Conservation (phyloP, 2,329 filamentous ascomycete genomes). For the Apiospora hydei region DNA sequence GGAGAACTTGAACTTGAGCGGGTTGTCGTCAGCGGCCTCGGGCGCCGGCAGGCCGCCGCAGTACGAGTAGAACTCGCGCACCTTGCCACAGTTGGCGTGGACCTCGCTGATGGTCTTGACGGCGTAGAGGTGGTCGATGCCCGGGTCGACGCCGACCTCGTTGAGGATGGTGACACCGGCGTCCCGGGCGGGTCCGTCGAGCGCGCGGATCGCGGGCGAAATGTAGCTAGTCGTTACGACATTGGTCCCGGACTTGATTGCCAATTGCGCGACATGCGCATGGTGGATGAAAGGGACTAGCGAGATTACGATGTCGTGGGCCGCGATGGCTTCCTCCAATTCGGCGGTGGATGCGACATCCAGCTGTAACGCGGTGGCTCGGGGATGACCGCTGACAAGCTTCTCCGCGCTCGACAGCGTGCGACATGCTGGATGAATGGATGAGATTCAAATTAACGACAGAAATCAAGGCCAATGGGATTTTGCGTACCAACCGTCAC, state of each 20-base stretch:
- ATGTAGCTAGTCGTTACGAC: slow-evolving; percentile 81
- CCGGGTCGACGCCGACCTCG: slow-evolving; percentile 71
- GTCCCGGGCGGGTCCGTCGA: slow-evolving; percentile 66
- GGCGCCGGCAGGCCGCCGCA: slow-evolving; percentile 66
- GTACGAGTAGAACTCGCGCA: slow-evolving; percentile 66
- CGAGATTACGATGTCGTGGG: slow-evolving; percentile 35
- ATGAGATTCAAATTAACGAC: not conserved
- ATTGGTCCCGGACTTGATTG: slow-evolving; percentile 73
- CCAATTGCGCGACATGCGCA: slow-evolving; percentile 67
- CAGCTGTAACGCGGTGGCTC: too few species aligned
- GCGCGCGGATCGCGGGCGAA: slow-evolving; percentile 71
- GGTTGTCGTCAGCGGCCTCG: slow-evolving; percentile 45
- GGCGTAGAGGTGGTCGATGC: slow-evolving; percentile 65
- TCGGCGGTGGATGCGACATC: slow-evolving; percentile 23
- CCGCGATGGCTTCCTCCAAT: slow-evolving; percentile 29
- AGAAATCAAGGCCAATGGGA: not conserved
- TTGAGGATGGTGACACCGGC: slow-evolving; percentile 78
- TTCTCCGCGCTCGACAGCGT: not conserved
- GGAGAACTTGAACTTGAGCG: slow-evolving; percentile 60
- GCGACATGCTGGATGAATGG: not conserved
- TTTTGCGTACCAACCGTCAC: not conserved
- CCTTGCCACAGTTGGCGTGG: slow-evolving; percentile 71
- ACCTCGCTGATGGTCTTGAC: slow-evolving; percentile 73
- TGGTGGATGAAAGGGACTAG: slow-evolving; percentile 38
- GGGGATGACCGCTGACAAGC: not conserved